phyloP scores from a whole-genome alignment of 305 asterid species.

The Striga hermonthica region DNA sequence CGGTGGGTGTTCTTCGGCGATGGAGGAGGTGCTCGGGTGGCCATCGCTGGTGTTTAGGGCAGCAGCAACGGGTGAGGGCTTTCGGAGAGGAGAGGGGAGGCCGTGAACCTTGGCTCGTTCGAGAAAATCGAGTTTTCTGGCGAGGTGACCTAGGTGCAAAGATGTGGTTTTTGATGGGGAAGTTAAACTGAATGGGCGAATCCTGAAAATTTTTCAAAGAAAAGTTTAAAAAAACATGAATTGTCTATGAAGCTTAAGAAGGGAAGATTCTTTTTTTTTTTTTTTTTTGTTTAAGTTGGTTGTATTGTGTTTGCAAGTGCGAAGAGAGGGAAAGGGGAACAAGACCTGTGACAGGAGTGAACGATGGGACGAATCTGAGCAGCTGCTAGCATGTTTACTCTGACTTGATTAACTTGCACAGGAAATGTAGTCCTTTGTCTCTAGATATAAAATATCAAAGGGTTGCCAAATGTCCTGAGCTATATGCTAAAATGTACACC shows the following conservation, averaged over 20 bases:
- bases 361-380: constrained; percentile 49
- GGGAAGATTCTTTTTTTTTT: neutral
- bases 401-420: constrained; percentile 2
- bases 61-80: constrained; percentile 34
- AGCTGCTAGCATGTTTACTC: constrained; percentile 55
- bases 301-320: neutral
- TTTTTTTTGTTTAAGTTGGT: neutral
- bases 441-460: neutral
- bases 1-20: constrained; percentile 48
- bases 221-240: constrained; percentile 3
- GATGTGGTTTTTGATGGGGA: constrained; percentile 29
- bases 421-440: no score
- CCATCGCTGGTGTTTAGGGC: constrained; percentile 52
- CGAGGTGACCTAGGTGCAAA: constrained; percentile 31
- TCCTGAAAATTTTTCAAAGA: constrained; percentile 40
- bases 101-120: constrained; percentile 35
- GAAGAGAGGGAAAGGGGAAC: neutral
- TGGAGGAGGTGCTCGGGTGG: constrained; percentile 46
- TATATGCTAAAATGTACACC: constrained; percentile 1
- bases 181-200: constrained; percentile 32
- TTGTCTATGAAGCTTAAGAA: neutral
- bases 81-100: constrained; percentile 35
- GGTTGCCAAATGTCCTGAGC: constrained; percentile 18
- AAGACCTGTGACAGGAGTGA: constrained; percentile 50
- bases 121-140: constrained; percentile 38